Base-by-base conservation (phyloP, 1,284 basidiomycete species). In the Apiotrichum gracile region DNA sequence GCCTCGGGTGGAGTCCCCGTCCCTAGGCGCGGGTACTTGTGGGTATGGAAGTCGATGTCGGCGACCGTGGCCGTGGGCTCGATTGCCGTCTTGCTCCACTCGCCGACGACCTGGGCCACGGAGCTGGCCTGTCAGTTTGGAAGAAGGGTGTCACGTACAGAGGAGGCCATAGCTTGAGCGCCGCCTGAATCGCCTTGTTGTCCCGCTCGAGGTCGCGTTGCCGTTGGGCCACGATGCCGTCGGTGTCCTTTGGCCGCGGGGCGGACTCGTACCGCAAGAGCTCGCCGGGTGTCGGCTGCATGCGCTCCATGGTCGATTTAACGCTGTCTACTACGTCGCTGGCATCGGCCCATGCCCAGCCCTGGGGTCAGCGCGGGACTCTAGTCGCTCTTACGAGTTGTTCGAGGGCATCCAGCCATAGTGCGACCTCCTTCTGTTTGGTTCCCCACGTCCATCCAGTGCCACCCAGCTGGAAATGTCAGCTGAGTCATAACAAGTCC, bases 361-460 rank as follows among this genome's bases (percentile, higher is more conserved):
- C 56, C 55, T 57, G 35, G 12, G 21, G 39, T 41, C 34, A 54
- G 44, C 19, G n/a, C 3, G 4, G 3, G 7, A 13, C 5, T 14
- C 6, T 8, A 10, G 3, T 10, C 13, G n/a, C n/a, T 25, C 68
- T 58, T 25, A 70, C 69, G 9, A 69, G 41, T 50, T 71, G 67
- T 43, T 68, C 57, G 14, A 71, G 42, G 2, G 61, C 64, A 17
- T 67, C 63, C 12, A 63, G 37, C 44, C 64, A 68, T 12, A 26
- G 16, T 2, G 51, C 43, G 4, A 71, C 54, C 26, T 65, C 61
- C n/a, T 45, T 39, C 51, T 65, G 63, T 50, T 71, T 71, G 17
- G 54, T 49, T 13, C 58, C 55, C 69, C 69, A 71, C 2, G 69
- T 69, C 69, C 69, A 71, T 9, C 62, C 67, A 19, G 42, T 46